Conservation (phyloP, 73 alveolate genomes). For the Blepharisma stoltei region DNA sequence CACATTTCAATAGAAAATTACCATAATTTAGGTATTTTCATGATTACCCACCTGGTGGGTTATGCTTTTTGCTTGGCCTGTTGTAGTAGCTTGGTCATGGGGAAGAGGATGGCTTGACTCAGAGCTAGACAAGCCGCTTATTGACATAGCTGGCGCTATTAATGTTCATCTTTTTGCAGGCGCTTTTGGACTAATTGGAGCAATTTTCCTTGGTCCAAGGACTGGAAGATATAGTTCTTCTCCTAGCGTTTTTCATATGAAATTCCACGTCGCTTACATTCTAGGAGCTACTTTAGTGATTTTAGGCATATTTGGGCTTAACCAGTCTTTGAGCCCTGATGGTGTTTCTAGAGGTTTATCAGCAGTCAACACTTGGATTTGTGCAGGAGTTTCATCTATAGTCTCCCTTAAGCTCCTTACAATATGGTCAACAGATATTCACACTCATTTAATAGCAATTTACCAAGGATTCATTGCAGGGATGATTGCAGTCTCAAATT, state of each 20-base stretch:
- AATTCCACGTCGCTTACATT: not conserved
- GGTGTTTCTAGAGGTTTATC: not conserved
- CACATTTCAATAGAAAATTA: no score
- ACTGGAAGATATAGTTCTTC: not conserved
- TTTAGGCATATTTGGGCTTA: not conserved
- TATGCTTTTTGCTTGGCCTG: constrained; percentile 20
- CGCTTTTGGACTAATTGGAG: not conserved
- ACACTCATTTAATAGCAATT: constrained; percentile 13
- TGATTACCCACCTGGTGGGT: not conserved
- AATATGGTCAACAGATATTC: not conserved
- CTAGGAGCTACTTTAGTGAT: not conserved
- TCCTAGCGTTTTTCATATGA: not conserved
- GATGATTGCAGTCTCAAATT: constrained; percentile 1
- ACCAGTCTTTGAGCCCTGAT: not conserved
- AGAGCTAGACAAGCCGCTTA: not conserved
- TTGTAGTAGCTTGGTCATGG: constrained; percentile 27
- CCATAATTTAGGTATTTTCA: no score
- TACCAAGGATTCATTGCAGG: constrained; percentile 28
- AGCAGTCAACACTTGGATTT: constrained; percentile 16
- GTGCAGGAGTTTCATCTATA: not conserved
- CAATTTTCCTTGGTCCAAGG: not conserved
- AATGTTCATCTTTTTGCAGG: constrained; percentile 14
- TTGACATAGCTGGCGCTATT: not conserved
- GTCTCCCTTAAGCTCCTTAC: constrained; percentile 19
- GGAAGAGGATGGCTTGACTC: constrained; percentile 20